These are phyloP conservation scores for Salvia hispanica DNA, from an alignment of 257 asterid species.

Conservation along the genomic window DNA sequence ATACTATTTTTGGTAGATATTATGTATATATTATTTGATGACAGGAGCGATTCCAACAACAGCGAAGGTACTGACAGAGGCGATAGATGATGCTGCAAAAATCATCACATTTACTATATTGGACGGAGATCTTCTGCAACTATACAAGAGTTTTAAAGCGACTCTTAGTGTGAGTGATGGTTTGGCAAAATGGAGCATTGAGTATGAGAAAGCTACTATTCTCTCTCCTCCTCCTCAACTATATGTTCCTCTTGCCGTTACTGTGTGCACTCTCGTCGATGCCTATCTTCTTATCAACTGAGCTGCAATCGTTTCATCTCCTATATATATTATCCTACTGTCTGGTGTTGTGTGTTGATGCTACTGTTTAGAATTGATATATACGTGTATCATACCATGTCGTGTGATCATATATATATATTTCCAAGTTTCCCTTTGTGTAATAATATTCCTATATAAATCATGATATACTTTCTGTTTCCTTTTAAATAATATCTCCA, in stretches of 20 bases:
- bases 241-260: constrained; percentile 16
- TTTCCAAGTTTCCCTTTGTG: too few relatives aligned
- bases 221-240: constrained; percentile 27
- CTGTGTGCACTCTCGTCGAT: constrained; percentile 24
- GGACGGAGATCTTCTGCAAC: constrained; percentile 32
- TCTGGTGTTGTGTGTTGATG: too few relatives aligned
- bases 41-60: constrained; percentile 25
- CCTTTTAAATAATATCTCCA: too few relatives aligned
- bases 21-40: too few relatives aligned
- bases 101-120: constrained; percentile 12
- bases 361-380: too few relatives aligned
- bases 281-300: constrained; percentile 29
- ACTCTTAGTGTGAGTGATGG: constrained; percentile 32
- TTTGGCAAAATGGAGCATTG: constrained; percentile 32
- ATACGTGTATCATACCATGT: too few relatives aligned
- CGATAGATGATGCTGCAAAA: constrained; percentile 31
- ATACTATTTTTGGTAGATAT: too few relatives aligned
- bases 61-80: constrained; percentile 24
- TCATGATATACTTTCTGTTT: too few relatives aligned
- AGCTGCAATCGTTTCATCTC: too few relatives aligned
- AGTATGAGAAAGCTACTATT: constrained; percentile 26
- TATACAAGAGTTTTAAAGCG: constrained; percentile 34
- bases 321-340: too few relatives aligned
- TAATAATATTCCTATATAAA: too few relatives aligned
- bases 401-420: too few relatives aligned